Evolutionary conservation across 1,139 yeast species (phyloP).

Genomic region (Wickerhamomyces sp.): DNA sequence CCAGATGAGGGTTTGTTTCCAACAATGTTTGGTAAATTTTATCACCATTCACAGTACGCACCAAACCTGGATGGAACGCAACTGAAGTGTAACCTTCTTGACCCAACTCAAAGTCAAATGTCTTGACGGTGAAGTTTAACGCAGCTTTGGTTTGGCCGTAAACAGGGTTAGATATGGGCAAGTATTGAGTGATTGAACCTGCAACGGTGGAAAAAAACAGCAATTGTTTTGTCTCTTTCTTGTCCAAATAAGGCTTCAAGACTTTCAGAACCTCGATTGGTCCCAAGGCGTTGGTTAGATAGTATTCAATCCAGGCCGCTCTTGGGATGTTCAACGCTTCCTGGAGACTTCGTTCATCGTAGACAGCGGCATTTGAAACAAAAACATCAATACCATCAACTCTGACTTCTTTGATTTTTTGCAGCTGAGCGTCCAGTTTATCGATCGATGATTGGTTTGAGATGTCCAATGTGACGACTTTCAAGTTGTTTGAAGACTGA

Average conservation of each 20-base stretch:
- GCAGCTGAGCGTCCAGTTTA: slow-evolving; percentile 7
- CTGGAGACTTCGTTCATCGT: slow-evolving; percentile 11
- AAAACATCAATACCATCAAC: slow-evolving; percentile 38
- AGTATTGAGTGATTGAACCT: slow-evolving; percentile 20
- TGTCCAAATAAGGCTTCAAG: slow-evolving; percentile 13
- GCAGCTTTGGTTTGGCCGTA: slow-evolving; percentile 35
- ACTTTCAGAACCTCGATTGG: slow-evolving; percentile 20
- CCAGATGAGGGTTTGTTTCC: too few species aligned
- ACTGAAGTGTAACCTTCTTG: slow-evolving; percentile 23
- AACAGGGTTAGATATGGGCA: slow-evolving; percentile 19
- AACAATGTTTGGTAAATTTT: not conserved
- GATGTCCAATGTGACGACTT: slow-evolving; percentile 16
- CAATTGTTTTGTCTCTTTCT: slow-evolving; percentile 17
- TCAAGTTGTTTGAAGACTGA: slow-evolving; percentile 1
- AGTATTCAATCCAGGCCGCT: not conserved
- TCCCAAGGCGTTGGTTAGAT: slow-evolving; percentile 21
- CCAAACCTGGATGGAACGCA: slow-evolving; percentile 32
- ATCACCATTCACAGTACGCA: slow-evolving; percentile 26
- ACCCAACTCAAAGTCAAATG: slow-evolving; percentile 21
- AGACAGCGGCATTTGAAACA: slow-evolving; percentile 47
- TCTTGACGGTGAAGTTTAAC: slow-evolving; percentile 23
- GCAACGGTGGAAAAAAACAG: slow-evolving; percentile 23
- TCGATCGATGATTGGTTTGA: slow-evolving; percentile 13
- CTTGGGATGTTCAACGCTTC: not conserved
- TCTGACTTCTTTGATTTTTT: slow-evolving; percentile 5